Percentiles rank a stretch among this genome's conserved stretches.
Evolutionary conservation across 106 monocot species (phyloP).

Genomic region (Narthecium ossifragum): DNA sequence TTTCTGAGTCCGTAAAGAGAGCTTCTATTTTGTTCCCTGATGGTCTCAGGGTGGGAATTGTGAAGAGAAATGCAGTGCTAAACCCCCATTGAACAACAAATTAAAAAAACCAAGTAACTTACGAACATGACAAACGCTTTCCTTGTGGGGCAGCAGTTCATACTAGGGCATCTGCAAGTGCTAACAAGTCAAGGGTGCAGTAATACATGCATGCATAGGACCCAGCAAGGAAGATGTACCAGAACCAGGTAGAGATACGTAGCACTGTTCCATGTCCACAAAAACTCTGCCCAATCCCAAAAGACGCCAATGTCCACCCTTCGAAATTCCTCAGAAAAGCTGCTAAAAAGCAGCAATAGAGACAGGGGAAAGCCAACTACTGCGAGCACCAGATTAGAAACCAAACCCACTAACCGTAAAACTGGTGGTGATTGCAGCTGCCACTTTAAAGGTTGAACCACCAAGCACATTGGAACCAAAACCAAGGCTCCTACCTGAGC

Average conservation of each 20-base stretch:
- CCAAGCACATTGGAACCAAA: conserved; percentile 65
- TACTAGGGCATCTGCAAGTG: too few relatives aligned
- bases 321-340: conserved; percentile 25
- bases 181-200: conserved; percentile 62
- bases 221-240: conserved; percentile 92
- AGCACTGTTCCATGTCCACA: conserved; percentile 88
- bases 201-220: conserved; percentile 56
- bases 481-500: conserved; percentile 79
- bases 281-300: conserved; percentile 55
- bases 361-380: conserved; percentile 50
- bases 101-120: too few relatives aligned
- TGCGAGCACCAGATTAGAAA: conserved; percentile 33
- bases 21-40: too few relatives aligned
- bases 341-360: conserved; percentile 35
- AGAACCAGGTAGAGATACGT: conserved; percentile 69
- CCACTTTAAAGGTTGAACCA: conserved; percentile 48
- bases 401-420: conserved; percentile 1
- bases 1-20: too few relatives aligned
- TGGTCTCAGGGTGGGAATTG: too few relatives aligned
- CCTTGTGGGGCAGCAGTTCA: too few relatives aligned
- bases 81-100: too few relatives aligned
- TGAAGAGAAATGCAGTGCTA: too few relatives aligned
- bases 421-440: conserved; percentile 1
- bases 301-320: conserved; percentile 31
- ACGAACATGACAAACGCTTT: too few relatives aligned